Conservation (phyloP, 2,329 filamentous ascomycete species). For the Thielaviopsis euricoi region DNA sequence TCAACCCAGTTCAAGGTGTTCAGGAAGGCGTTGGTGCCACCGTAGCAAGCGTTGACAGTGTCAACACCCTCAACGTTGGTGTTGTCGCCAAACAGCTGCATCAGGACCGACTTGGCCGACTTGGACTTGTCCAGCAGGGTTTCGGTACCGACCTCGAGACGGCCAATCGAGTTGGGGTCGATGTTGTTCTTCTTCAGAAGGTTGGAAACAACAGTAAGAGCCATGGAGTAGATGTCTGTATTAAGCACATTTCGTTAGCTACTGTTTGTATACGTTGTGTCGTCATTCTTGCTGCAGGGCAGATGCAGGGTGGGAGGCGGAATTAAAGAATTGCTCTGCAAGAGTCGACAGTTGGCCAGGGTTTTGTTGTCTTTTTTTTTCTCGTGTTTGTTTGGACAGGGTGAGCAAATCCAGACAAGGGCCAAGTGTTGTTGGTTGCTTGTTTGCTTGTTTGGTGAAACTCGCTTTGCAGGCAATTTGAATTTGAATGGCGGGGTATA, state of each 20-base stretch:
- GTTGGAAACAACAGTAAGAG: conserved; percentile 60
- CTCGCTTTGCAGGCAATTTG: not conserved
- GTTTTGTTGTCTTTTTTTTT: not conserved
- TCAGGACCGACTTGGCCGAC: conserved; percentile 75
- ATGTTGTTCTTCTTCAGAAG: conserved; percentile 72
- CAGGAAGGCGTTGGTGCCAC: conserved; percentile 70
- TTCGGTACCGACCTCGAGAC: conserved; percentile 73
- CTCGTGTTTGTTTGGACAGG: not conserved
- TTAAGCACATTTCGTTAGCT: conserved; percentile 13
- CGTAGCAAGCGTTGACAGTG: conserved; percentile 74
- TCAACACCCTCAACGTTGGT: conserved; percentile 73
- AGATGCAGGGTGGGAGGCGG: not conserved
- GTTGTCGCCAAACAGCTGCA: conserved; percentile 75
- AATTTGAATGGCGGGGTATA: not conserved
- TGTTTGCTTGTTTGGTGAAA: not conserved
- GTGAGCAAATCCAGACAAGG: not conserved
- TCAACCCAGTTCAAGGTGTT: conserved; percentile 76
- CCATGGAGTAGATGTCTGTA: conserved; percentile 73
- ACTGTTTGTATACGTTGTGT: conserved; percentile 2
- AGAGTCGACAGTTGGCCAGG: not conserved
- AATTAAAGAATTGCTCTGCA: not conserved
- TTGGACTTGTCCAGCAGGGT: conserved; percentile 81
- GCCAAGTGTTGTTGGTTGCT: not conserved
- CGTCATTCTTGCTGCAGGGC: not conserved
- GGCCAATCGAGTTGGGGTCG: conserved; percentile 60